Evolutionary conservation across 2,329 filamentous ascomycete genomes (phyloP), one percentile per base, ranked within the genome.

Genomic region (Neonectria neomacrospora): DNA sequence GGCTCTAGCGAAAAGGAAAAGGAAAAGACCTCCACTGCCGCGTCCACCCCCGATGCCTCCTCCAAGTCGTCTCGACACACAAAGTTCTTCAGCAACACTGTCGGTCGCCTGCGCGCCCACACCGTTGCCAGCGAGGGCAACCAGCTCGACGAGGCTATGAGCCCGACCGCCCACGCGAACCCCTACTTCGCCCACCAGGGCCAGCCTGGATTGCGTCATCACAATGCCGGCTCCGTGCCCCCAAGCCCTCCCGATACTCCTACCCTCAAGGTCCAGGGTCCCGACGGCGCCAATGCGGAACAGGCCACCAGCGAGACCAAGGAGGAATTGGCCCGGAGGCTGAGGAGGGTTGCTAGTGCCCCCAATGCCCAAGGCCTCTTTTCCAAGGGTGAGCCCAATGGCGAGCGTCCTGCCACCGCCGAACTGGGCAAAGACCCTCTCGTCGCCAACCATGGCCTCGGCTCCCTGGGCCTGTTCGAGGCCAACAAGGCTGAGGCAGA

Each of bases 131-230:
- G 94, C 80, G 95, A 97, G 80, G 94, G 94, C 71, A 94, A 97
- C 76, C 88, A 91, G 62, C 86, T 97, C 68, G 95, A 97, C 71
- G 94, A 97, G 78, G 85, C 88, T 65, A 85, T 97, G 74, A 97
- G 94, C 75, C 96, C 96, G 26, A 98, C 94, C 5, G 95, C 94
- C 54, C 90, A 95, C 75, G 95, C 94, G 68, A 99, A 99, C 78
- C 96, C 96, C 18, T 99, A 99, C 81, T 99, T 98, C 79, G 92
- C 90, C 70, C 96, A 98, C 77, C 96, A 99, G 80, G 96, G 96
- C 61, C 94, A 94, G 72, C 96, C 96, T 4, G 92, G 93, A 68
- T 84, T 98, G 73, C 91, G 95, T 76, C 96, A 99, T 81, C 94
- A 96, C 82, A 97, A 98, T 78, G 93, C 96, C 71, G 92, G 91